phyloP scores from a whole-genome alignment of 768 basidiomycete genomes.

The Tephrocybe sp. region DNA sequence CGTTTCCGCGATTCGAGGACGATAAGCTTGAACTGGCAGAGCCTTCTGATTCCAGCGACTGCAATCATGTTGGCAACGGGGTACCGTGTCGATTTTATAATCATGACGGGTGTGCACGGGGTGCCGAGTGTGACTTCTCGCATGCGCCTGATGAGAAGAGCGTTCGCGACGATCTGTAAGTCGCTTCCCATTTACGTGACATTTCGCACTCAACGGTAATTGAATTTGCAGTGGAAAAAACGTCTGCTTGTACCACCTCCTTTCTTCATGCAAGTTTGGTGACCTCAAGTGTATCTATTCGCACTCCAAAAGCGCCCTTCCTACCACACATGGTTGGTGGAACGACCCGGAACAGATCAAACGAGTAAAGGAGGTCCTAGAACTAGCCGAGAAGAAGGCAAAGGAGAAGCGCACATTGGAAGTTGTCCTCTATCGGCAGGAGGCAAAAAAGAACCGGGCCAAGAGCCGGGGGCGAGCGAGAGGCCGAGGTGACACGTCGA shows the following conservation, averaged over 20 bases:
- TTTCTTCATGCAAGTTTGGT: constrained; percentile 39
- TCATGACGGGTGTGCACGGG: constrained; percentile 46
- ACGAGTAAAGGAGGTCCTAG: constrained; percentile 19
- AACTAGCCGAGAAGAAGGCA: constrained; percentile 19
- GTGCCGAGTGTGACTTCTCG: constrained; percentile 42
- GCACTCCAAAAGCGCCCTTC: constrained; percentile 37
- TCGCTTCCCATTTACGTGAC: constrained; percentile 3
- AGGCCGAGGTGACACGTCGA: constrained; percentile 3
- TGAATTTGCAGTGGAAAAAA: constrained; percentile 45
- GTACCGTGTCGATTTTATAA: constrained; percentile 60
- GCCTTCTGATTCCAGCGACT: constrained; percentile 56
- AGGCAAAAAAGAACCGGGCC: constrained; percentile 10
- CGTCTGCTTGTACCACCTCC: constrained; percentile 43
- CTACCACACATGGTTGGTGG: constrained; percentile 36
- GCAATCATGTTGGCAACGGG: constrained; percentile 48
- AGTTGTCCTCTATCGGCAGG: constrained; percentile 6
- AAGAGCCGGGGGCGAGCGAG: constrained; percentile 15
- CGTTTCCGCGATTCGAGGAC: constrained; percentile 34
- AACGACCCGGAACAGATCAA: constrained; percentile 16
- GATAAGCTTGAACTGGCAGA: constrained; percentile 37
- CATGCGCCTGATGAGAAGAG: constrained; percentile 59
- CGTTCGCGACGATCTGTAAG: constrained; percentile 54
- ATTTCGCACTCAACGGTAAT: background rate
- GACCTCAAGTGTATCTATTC: constrained; percentile 36
- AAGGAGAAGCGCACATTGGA: constrained; percentile 18